Evolutionary conservation across 2,329 filamentous ascomycete genomes (phyloP).

Genomic region (Diaporthe sp.): DNA sequence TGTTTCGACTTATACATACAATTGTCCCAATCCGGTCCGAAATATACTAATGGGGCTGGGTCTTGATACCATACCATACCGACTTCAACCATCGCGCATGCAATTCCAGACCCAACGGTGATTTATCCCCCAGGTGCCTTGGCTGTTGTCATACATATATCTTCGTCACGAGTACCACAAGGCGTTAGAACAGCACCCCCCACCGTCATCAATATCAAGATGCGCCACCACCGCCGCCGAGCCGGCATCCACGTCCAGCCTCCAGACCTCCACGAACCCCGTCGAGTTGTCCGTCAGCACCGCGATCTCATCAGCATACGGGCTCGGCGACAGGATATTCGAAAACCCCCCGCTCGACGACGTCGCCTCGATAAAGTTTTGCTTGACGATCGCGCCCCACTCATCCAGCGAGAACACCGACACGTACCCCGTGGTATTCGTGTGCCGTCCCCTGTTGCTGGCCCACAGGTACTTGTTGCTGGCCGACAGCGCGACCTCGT

Average conservation of each 20-base stretch:
- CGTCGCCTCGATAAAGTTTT: conserved; percentile 1
- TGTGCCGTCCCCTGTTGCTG: conserved; percentile 39
- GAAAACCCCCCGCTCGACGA: neutral
- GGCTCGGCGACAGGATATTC: neutral
- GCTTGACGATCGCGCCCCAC: neutral
- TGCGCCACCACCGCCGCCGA: conserved; percentile 5
- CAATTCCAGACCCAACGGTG: no score
- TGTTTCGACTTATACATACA: no score
- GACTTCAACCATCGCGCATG: no score
- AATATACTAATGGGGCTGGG: no score
- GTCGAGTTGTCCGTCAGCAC: neutral
- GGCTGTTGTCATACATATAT: no score
- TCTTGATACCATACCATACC: no score
- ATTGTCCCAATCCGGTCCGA: no score
- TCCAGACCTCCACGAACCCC: conserved; percentile 16
- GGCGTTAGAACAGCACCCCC: conserved; percentile 17
- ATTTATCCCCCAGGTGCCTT: no score
- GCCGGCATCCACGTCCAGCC: neutral
- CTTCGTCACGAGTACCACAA: neutral
- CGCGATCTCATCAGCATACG: neutral
- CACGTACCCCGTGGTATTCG: neutral
- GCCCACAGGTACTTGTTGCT: conserved; percentile 45
- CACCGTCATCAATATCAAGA: conserved; percentile 9
- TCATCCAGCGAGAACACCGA: conserved; percentile 3
- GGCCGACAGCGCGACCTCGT: conserved; percentile 45